A percentile compares a stretch with the other conserved stretches of the same genome.
Conservation (phyloP, 108 stramenopile genomes). For the Craspedostauros australis region DNA sequence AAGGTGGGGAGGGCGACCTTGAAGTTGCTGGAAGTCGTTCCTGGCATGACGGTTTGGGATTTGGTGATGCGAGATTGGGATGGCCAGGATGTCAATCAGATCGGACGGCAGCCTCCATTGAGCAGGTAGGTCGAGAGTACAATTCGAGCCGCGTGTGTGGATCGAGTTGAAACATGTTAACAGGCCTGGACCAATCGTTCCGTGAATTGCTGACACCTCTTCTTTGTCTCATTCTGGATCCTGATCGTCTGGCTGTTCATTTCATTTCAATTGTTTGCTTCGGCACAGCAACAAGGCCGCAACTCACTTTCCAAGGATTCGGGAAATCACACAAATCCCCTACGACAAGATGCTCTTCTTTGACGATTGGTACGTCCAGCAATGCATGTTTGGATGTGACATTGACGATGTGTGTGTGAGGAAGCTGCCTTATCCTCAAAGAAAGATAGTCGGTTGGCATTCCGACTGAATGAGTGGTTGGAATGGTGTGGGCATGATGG, state of each 20-base stretch:
- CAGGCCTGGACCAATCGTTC: no score
- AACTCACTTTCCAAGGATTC: conserved; percentile 86
- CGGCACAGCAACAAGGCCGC: conserved; percentile 50
- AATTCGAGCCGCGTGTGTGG: background rate
- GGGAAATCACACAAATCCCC: conserved; percentile 66
- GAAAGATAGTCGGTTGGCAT: no score
- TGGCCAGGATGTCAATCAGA: conserved; percentile 74
- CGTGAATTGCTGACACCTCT: background rate
- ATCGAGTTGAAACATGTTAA: no score
- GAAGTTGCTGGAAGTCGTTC: conserved; percentile 72
- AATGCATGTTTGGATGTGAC: background rate
- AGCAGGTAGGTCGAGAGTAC: conserved; percentile 1
- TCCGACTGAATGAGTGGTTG: no score
- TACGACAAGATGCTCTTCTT: conserved; percentile 94
- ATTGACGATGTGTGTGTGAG: background rate
- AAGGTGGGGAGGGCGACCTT: conserved; percentile 69
- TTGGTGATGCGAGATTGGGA: conserved; percentile 74
- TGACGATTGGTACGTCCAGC: conserved; percentile 83
- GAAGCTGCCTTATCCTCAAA: background rate
- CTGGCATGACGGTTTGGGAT: conserved; percentile 79
- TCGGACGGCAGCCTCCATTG: conserved; percentile 80
- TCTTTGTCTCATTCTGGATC: background rate
- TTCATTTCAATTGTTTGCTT: background rate
- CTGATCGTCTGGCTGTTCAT: background rate
- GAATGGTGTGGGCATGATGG: no score